phyloP scores from a whole-genome alignment of 1,284 basidiomycete species.

The Pascua sp. region DNA sequence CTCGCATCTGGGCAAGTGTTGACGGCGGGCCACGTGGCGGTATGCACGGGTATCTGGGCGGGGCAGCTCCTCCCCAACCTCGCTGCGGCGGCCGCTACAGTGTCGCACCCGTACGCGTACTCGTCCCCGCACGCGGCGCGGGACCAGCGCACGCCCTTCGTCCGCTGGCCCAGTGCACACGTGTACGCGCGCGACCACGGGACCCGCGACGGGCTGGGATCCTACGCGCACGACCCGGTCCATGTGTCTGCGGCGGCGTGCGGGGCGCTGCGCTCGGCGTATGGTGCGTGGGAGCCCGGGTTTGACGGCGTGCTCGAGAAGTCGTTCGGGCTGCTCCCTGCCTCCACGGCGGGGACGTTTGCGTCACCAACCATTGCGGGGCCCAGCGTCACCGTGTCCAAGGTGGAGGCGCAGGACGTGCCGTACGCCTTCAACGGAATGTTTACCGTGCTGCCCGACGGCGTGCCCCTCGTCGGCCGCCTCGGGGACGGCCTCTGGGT shows the following conservation, averaged over 20 bases:
- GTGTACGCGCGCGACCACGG: conserved; percentile 34
- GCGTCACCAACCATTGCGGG: not conserved
- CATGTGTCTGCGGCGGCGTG: conserved; percentile 7
- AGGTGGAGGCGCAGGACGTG: not conserved
- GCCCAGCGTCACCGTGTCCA: not conserved
- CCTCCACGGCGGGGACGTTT: conserved; percentile 12
- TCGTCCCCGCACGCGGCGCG: not conserved
- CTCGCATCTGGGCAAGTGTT: not conserved
- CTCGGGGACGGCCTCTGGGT: conserved; percentile 15
- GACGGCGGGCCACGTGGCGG: conserved; percentile 7
- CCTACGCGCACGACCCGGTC: conserved; percentile 26
- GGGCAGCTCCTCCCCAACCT: conserved; percentile 20
- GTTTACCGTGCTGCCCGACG: conserved; percentile 32
- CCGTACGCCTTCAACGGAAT: conserved; percentile 27
- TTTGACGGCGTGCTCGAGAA: conserved; percentile 16
- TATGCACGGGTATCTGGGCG: conserved; percentile 29
- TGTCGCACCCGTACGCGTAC: conserved; percentile 31
- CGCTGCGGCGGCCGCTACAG: conserved; percentile 9
- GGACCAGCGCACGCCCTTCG: conserved; percentile 15
- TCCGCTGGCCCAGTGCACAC: conserved; percentile 24
- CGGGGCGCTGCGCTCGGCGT: conserved; percentile 8
- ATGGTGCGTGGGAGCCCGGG: conserved; percentile 15
- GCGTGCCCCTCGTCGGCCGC: conserved; percentile 24
- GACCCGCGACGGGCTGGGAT: conserved; percentile 22
- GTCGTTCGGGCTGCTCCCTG: conserved; percentile 15